A percentile compares a stretch with the other conserved stretches of the same genome.
phyloP scores from a whole-genome alignment of 2,329 filamentous ascomycete species.

The Fusarium newnesense region DNA sequence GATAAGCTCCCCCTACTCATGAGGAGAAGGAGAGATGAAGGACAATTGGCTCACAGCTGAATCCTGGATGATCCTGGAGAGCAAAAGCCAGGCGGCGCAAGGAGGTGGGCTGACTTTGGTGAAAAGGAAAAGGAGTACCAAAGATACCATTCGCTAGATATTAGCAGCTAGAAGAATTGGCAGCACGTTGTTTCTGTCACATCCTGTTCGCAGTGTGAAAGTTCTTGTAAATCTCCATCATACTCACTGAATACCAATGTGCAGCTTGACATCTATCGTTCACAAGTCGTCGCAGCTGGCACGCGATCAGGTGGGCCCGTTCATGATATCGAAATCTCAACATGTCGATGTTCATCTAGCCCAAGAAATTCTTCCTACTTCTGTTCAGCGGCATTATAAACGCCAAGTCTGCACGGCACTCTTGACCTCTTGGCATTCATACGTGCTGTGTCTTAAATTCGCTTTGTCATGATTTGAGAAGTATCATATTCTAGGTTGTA shows the following conservation, averaged over 20 bases:
- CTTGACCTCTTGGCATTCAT: constrained; percentile 7
- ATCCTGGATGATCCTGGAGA: constrained; percentile 32
- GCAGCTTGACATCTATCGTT: not conserved
- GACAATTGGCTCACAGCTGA: constrained; percentile 21
- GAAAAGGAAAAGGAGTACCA: constrained; percentile 44
- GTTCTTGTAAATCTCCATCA: not conserved
- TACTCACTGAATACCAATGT: not conserved
- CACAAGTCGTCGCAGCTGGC: not conserved
- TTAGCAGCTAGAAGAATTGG: constrained; percentile 45
- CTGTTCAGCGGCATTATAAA: not conserved
- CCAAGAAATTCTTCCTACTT: not conserved
- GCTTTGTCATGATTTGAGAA: not conserved
- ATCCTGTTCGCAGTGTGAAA: not conserved
- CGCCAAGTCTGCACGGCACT: constrained; percentile 8
- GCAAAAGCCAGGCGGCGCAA: constrained; percentile 37
- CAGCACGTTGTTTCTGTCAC: constrained; percentile 34
- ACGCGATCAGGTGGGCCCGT: not conserved
- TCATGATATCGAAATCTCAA: not conserved
- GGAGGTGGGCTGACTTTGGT: constrained; percentile 34
- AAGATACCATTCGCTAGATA: constrained; percentile 55
- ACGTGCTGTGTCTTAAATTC: not conserved
- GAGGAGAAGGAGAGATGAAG: constrained; percentile 33
- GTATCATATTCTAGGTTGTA: not conserved
- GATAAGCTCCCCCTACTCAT: constrained; percentile 31
- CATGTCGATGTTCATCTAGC: constrained; percentile 21